Evolutionary conservation across 345 rosid genomes (phyloP).

Genomic region (Dimocarpus longan): DNA sequence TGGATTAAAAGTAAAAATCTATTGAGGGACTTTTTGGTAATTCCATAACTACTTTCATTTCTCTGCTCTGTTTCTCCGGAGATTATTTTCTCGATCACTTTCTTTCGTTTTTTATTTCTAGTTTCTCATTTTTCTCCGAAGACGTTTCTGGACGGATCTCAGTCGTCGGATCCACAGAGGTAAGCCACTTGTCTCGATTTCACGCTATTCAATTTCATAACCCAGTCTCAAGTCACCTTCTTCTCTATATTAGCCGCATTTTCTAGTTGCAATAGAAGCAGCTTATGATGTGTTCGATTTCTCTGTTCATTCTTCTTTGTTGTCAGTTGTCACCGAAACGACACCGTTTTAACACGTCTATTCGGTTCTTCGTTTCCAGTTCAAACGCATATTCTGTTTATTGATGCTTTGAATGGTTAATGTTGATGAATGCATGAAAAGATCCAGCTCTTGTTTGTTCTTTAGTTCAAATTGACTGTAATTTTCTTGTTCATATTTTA

Average conservation of each 20-base stretch:
- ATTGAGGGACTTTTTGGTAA: neutral
- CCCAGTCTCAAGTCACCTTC: neutral
- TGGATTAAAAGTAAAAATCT: neutral
- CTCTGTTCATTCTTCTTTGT: constrained; percentile 1
- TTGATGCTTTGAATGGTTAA: neutral
- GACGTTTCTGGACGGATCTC: constrained; percentile 22
- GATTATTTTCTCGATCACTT: neutral
- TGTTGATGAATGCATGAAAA: constrained; percentile 9
- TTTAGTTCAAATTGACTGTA: neutral
- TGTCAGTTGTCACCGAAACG: neutral
- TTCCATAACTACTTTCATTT: neutral
- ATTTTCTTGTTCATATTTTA: neutral
- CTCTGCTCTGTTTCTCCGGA: neutral
- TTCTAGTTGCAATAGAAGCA: neutral
- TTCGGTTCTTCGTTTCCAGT: neutral
- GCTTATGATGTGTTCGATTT: neutral
- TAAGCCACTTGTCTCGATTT: constrained; percentile 17
- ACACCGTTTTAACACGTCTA: neutral
- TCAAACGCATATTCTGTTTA: neutral
- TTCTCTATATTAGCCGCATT: neutral
- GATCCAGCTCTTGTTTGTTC: constrained; percentile 5
- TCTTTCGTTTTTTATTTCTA: neutral
- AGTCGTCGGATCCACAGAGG: constrained; percentile 18
- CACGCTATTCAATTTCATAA: neutral
- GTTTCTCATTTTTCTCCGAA: neutral